Conservation (phyloP, 2,329 filamentous ascomycete genomes). For the Seiridium cupressi region DNA sequence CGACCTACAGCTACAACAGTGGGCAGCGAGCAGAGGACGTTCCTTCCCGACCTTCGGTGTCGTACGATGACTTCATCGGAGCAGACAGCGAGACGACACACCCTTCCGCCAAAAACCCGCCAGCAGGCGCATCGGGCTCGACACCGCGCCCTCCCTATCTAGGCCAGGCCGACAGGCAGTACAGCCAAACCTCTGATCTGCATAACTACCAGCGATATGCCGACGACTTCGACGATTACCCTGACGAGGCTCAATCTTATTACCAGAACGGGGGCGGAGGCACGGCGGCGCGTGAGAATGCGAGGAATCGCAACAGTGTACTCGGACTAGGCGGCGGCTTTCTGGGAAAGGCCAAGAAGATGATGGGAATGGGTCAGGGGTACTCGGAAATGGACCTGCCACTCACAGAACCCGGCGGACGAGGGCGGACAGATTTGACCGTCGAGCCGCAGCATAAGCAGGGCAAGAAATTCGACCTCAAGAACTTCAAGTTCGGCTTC, state of each 20-base stretch:
- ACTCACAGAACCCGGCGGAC: conserved; percentile 67
- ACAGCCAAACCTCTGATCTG: conserved; percentile 76
- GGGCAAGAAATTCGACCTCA: conserved; percentile 62
- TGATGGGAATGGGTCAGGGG: conserved; percentile 76
- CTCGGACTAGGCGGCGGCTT: conserved; percentile 83
- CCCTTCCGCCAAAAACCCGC: conserved; percentile 39
- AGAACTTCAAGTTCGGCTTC: conserved; percentile 91
- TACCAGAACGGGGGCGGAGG: conserved; percentile 74
- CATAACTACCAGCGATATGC: conserved; percentile 91
- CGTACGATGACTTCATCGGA: conserved; percentile 94
- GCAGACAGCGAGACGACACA: conserved; percentile 60
- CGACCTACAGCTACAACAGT: conserved; percentile 53
- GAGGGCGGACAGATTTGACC: conserved; percentile 32
- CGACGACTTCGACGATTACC: conserved; percentile 79
- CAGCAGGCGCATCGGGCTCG: conserved; percentile 22
- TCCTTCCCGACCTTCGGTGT: conserved; percentile 76
- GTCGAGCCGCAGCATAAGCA: conserved; percentile 37
- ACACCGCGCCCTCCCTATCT: conserved; percentile 42
- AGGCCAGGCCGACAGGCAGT: conserved; percentile 41
- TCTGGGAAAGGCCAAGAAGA: conserved; percentile 83
- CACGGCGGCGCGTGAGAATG: conserved; percentile 46
- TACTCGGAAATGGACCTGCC: conserved; percentile 99
- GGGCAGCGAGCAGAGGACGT: conserved; percentile 43
- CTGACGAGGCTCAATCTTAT: conserved; percentile 74
- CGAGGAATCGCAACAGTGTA: conserved; percentile 83